Evolutionary conservation across 805 yeast genomes (phyloP), one percentile per base, ranked within the genome.

Genomic region (Suhomyces canberraensis): DNA sequence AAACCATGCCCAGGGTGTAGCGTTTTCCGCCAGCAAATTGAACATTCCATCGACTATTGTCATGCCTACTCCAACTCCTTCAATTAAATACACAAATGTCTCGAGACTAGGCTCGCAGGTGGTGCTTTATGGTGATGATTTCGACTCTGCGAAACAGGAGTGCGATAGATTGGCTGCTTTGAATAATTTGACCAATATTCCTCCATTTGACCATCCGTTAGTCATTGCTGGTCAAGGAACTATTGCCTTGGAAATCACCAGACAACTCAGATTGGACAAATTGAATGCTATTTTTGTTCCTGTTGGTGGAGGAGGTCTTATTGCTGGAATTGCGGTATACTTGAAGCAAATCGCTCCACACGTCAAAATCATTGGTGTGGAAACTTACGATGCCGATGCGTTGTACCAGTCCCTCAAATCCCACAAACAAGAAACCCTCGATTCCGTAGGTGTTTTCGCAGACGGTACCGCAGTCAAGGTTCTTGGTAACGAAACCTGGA

Each of bases 191-290:
- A 84, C 93, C 4, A 84, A 88, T 51, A 85, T 93, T 30, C 98
- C 98, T n/a, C 99, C 99, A 1, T 93, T 93, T 58, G 95, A 93
- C 56, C 97, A 93, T 55, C 99, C 99, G 2, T 87, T 82, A 50
- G 96, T 93, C 46, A 88, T 93, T 63, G 98, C 99, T 7, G 99
- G 99, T 16, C 99, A 93, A 63, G 99, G 98, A 41, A 93, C 99
- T 17, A 82, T 91, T 44, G 98, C 95, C 3, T 76, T 90, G 77
- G 99, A 93, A 63, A 67, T 93, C 17, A 66, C 93, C 37, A 79
- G 96, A 59, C 99, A 93, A 66, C 74, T 89, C 22, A 80, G 87
- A 46, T 70, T 82, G 33, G 79, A 81, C 38, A 80, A 82, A 43
- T 71, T 91, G 47, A 77, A 76, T 49, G 98, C 98, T 2, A 84